These are phyloP conservation scores for Aquanectria penicillioides DNA, from an alignment of 2,329 filamentous ascomycete genomes.

Conservation along the genomic window DNA sequence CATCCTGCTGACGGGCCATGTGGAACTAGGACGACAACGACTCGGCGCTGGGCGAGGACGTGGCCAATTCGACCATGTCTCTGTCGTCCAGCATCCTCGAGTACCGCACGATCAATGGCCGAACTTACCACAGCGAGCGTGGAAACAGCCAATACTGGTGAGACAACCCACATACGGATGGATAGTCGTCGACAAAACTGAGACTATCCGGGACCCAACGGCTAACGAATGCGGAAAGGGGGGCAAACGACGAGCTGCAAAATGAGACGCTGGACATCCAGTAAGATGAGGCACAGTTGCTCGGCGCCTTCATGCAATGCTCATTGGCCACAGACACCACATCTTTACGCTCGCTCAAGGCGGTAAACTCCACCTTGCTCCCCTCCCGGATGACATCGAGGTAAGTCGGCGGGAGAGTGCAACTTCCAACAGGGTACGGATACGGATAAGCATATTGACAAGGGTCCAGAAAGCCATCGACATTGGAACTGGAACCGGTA, in stretches of 20 bases:
- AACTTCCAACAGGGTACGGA: background rate
- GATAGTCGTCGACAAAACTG: too few relatives aligned
- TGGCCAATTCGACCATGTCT: slow-evolving; percentile 25
- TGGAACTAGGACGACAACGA: slow-evolving; percentile 16
- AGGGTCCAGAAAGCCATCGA: slow-evolving; percentile 27
- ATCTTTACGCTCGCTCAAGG: slow-evolving; percentile 19
- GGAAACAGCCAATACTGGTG: slow-evolving; percentile 26
- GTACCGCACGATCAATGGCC: slow-evolving; percentile 26
- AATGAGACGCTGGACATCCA: slow-evolving; percentile 30
- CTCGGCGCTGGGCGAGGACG: slow-evolving; percentile 28
- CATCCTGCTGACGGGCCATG: background rate
- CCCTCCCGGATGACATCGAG: slow-evolving; percentile 18
- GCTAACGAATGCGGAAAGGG: slow-evolving; percentile 14
- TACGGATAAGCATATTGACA: too few relatives aligned
- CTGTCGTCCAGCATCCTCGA: slow-evolving; percentile 26
- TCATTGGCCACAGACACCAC: slow-evolving; percentile 22
- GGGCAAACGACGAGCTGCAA: slow-evolving; percentile 22
- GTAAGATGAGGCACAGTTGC: slow-evolving; percentile 3
- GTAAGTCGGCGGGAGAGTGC: background rate
- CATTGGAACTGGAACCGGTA: slow-evolving; percentile 30
- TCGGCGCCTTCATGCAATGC: background rate
- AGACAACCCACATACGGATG: background rate
- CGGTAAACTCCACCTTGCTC: slow-evolving; percentile 25
- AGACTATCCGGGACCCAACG: background rate
- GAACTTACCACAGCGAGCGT: slow-evolving; percentile 29